phyloP scores from a whole-genome alignment of 768 basidiomycete genomes.

The Suillus bovinus region DNA sequence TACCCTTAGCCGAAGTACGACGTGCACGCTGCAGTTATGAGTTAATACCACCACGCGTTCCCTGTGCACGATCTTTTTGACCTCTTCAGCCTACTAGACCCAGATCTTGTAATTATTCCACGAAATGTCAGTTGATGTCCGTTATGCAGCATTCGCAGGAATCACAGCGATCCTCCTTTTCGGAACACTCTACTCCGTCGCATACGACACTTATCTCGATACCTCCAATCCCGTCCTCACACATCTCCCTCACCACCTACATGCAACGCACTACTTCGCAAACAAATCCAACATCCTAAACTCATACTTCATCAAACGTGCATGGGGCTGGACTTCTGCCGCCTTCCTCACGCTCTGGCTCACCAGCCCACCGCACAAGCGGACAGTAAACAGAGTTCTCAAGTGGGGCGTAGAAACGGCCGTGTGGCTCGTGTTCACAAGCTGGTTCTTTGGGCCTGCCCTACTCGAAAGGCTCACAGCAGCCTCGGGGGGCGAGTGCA shows the following conservation, averaged over 20 bases:
- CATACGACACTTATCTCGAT: slow-evolving; percentile 73
- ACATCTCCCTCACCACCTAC: slow-evolving; percentile 67
- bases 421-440: slow-evolving; percentile 74
- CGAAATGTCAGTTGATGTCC: slow-evolving; percentile 12
- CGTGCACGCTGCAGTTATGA: neutral
- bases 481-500: slow-evolving; percentile 75
- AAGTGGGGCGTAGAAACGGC: slow-evolving; percentile 61
- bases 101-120: neutral
- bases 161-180: slow-evolving; percentile 50
- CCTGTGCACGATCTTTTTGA: neutral
- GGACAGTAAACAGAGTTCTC: slow-evolving; percentile 42
- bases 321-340: slow-evolving; percentile 88
- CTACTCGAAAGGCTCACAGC: slow-evolving; percentile 66
- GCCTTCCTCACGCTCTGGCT: slow-evolving; percentile 60
- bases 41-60: neutral
- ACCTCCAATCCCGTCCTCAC: slow-evolving; percentile 78
- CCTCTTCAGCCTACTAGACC: neutral
- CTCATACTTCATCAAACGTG: slow-evolving; percentile 82
- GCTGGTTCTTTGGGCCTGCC: slow-evolving; percentile 88
- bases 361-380: slow-evolving; percentile 51
- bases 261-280: slow-evolving; percentile 70
- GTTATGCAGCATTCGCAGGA: slow-evolving; percentile 38
- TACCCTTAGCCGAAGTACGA: neutral
- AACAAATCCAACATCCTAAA: slow-evolving; percentile 82
- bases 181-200: slow-evolving; percentile 68